These are phyloP conservation scores for Trichoderma reesei DNA, from an alignment of 495 filamentous ascomycete species.

Conservation along the genomic window DNA sequence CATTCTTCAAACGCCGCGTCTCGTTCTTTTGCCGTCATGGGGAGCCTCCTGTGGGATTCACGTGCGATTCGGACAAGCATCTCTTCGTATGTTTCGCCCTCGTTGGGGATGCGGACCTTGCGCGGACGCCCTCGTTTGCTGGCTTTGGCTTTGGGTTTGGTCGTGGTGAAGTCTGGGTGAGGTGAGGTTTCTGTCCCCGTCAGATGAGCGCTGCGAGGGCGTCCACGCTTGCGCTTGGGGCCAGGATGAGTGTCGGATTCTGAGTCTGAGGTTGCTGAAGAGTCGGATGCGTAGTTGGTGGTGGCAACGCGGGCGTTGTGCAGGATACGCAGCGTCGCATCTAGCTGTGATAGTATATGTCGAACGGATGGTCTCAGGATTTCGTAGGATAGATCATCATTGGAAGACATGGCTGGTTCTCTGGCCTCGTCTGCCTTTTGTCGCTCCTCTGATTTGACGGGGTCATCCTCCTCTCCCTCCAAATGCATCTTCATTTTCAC, in stretches of 20 bases:
- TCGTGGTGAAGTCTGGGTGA: not conserved
- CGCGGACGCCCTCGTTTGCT: constrained; percentile 23
- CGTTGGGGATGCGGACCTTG: constrained; percentile 27
- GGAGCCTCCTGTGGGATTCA: constrained; percentile 20
- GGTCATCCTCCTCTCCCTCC: constrained; percentile 17
- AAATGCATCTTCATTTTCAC: constrained; percentile 11
- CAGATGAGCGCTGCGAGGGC: constrained; percentile 16
- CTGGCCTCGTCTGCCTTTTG: constrained; percentile 14
- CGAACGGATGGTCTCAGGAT: constrained; percentile 55
- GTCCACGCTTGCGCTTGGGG: constrained; percentile 12
- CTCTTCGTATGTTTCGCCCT: constrained; percentile 35
- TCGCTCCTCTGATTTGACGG: constrained; percentile 16
- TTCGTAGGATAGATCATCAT: constrained; percentile 49
- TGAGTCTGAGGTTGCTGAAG: constrained; percentile 23
- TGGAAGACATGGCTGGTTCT: constrained; percentile 22
- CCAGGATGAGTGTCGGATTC: constrained; percentile 18
- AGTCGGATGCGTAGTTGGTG: constrained; percentile 23
- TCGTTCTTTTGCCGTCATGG: constrained; percentile 3
- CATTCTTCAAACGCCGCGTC: not conserved
- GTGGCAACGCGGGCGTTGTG: constrained; percentile 50
- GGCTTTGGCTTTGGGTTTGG: not conserved
- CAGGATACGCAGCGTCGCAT: constrained; percentile 54
- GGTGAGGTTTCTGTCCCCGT: not conserved
- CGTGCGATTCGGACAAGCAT: constrained; percentile 32
- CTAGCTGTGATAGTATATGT: constrained; percentile 54